Conservation (phyloP, 805 yeast genomes). For the Yarrowia bubula region DNA sequence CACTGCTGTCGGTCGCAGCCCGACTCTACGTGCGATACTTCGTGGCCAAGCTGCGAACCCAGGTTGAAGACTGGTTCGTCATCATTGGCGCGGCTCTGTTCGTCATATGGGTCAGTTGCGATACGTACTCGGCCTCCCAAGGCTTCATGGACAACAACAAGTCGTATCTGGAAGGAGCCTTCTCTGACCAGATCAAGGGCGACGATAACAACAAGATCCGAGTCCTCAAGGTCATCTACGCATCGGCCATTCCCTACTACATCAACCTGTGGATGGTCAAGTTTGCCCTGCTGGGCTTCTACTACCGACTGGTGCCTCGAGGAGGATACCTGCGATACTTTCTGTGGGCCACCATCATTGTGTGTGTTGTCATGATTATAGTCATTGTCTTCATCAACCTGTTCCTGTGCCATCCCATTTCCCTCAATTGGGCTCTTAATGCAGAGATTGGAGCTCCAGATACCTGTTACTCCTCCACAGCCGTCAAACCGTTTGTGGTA, state of each 20-base stretch:
- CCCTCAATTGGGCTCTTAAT: conserved; percentile 34
- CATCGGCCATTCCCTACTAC: conserved; percentile 35
- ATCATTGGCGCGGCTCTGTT: conserved; percentile 32
- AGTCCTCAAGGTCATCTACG: conserved; percentile 34
- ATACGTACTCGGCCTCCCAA: conserved; percentile 31
- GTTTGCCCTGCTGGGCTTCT: conserved; percentile 34
- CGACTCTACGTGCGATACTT: conserved; percentile 32
- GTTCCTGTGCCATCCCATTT: conserved; percentile 34
- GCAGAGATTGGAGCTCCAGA: not conserved
- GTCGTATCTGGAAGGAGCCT: conserved; percentile 30
- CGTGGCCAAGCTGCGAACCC: conserved; percentile 33
- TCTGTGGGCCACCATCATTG: conserved; percentile 29
- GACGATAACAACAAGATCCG: conserved; percentile 7
- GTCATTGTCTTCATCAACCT: conserved; percentile 31
- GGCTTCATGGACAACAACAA: conserved; percentile 34
- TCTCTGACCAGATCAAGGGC: conserved; percentile 29
- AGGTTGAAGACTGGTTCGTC: conserved; percentile 33
- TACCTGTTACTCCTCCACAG: conserved; percentile 35
- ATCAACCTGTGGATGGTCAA: conserved; percentile 35
- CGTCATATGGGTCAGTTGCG: conserved; percentile 34
- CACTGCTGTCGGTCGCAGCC: conserved; percentile 29
- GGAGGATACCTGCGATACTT: conserved; percentile 32
- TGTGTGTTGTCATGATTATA: conserved; percentile 29
- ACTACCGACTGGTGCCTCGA: conserved; percentile 34
- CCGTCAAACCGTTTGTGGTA: conserved; percentile 32